A percentile compares a stretch with the other conserved stretches of the same genome.
These are phyloP conservation scores for Aspergillus novoparasiticus DNA, from an alignment of 2,329 filamentous ascomycete species.

Conservation along the genomic window DNA sequence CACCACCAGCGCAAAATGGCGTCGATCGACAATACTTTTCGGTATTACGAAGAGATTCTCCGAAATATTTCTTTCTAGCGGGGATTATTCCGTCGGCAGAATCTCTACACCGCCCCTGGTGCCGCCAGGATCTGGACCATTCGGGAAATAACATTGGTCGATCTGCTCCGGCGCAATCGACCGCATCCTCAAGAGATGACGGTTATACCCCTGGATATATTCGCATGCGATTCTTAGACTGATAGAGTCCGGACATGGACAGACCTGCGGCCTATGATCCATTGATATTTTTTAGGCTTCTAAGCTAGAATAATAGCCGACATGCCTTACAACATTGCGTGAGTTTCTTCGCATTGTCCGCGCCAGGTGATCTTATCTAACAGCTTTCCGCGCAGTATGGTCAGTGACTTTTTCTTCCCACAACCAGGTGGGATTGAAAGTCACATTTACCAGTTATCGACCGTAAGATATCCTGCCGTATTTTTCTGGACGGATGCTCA, in stretches of 20 bases:
- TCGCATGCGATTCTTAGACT: neutral
- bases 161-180: neutral
- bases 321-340: slow-evolving; percentile 74
- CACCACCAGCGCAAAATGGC: slow-evolving; percentile 12
- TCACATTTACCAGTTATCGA: slow-evolving; percentile 96
- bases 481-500: slow-evolving; percentile 7
- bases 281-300: slow-evolving; percentile 15
- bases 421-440: slow-evolving; percentile 94
- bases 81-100: slow-evolving; percentile 32
- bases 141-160: slow-evolving; percentile 9
- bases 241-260: slow-evolving; percentile 24
- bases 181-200: neutral
- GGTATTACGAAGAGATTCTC: slow-evolving; percentile 23
- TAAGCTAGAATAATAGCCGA: slow-evolving; percentile 27
- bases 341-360: slow-evolving; percentile 33
- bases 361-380: slow-evolving; percentile 17
- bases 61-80: slow-evolving; percentile 25
- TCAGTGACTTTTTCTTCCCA: slow-evolving; percentile 99
- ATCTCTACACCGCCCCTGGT: slow-evolving; percentile 18
- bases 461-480: slow-evolving; percentile 46
- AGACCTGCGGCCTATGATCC: neutral
- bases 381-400: slow-evolving; percentile 63
- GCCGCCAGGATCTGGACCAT: slow-evolving; percentile 24
- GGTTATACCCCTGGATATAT: neutral
- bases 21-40: slow-evolving; percentile 18